Evolutionary conservation across 176 grass and related monocot species (phyloP).

Genomic region (Oryza brachyantha): DNA sequence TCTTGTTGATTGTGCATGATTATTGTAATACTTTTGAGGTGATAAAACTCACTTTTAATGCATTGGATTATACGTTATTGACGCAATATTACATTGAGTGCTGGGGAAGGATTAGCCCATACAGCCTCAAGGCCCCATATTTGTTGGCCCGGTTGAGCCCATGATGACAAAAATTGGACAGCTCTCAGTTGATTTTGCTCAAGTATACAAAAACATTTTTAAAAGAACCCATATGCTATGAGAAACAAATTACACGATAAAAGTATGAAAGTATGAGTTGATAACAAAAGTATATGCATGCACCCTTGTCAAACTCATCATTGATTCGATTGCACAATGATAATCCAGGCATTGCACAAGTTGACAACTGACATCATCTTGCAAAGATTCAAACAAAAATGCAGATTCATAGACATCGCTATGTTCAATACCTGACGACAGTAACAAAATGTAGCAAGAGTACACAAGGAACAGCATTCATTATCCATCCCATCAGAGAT

Average conservation of each 20-base stretch:
- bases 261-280: neutral
- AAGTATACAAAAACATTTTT: neutral
- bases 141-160: too few species aligned
- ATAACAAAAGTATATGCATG: neutral
- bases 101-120: too few species aligned
- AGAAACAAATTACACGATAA: neutral
- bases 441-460: neutral
- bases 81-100: too few species aligned
- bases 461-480: neutral
- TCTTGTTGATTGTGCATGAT: too few species aligned
- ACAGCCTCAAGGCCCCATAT: too few species aligned
- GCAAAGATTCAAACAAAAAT: neutral
- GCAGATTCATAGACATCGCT: neutral
- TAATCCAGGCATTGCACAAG: neutral
- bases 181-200: neutral
- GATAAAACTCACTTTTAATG: too few species aligned
- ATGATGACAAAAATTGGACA: too few species aligned
- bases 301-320: neutral
- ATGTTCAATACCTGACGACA: conserved; percentile 2
- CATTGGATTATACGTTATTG: too few species aligned
- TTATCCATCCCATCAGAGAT: conserved; percentile 24
- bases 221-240: neutral
- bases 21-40: too few species aligned
- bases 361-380: neutral
- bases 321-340: conserved; percentile 4